Conservation (phyloP, 306 rosid species). For the Rosa chinensis region DNA sequence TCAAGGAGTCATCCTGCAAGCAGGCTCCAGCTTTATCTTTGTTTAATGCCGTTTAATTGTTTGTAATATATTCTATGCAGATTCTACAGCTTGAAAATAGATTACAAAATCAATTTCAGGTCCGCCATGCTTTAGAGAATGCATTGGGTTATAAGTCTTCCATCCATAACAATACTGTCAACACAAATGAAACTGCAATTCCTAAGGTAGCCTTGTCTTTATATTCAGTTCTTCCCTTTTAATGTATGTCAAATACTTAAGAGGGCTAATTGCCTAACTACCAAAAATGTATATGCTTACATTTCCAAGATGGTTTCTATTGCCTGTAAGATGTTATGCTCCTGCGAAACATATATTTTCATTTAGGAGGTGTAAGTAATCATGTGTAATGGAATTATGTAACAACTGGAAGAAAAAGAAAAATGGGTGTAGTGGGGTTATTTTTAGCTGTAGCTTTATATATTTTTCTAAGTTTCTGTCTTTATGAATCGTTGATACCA, state of each 20-base stretch:
- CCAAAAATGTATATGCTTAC: not conserved
- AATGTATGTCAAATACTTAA: not conserved
- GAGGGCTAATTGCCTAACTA: not conserved
- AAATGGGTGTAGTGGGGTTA: not conserved
- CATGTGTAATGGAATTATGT: not conserved
- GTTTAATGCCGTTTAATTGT: not conserved
- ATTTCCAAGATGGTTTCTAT: too few species aligned
- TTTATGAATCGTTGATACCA: not conserved
- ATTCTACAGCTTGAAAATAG: conserved; percentile 84
- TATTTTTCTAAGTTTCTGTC: not conserved
- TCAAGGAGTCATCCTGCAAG: not conserved
- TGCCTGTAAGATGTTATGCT: conserved; percentile 1
- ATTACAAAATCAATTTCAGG: conserved; percentile 76
- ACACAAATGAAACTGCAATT: conserved; percentile 40
- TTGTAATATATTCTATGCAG: conserved; percentile 40
- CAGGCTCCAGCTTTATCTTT: not conserved
- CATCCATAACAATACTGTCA: conserved; percentile 39
- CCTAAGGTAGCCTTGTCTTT: conserved; percentile 60
- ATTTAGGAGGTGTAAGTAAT: not conserved
- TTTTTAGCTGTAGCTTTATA: not conserved
- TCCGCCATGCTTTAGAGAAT: conserved; percentile 73
- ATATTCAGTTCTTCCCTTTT: not conserved
- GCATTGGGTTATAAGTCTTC: conserved; percentile 68
- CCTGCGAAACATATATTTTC: not conserved
- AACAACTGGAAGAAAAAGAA: not conserved